Evolutionary conservation across 2,329 filamentous ascomycete species (phyloP).

Genomic region (Zopfia rhizophila): DNA sequence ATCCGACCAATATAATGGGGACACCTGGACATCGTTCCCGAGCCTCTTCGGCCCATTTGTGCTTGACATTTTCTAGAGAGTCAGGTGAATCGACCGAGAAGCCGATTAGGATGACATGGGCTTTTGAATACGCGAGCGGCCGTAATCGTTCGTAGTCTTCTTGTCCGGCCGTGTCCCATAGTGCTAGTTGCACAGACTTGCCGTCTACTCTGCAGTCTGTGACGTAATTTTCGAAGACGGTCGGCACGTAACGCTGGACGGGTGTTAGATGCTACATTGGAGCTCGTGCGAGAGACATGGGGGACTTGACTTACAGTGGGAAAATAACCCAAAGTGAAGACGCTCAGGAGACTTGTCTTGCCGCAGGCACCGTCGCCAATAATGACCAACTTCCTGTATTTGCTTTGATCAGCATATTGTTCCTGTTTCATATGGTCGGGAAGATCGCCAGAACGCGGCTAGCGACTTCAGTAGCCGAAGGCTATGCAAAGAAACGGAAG

Average conservation of each 20-base stretch:
- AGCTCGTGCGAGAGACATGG: conserved; percentile 25
- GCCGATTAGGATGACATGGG: conserved; percentile 95
- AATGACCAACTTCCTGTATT: conserved; percentile 87
- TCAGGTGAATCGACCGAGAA: conserved; percentile 96
- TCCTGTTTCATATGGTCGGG: conserved; percentile 27
- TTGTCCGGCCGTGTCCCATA: conserved; percentile 99
- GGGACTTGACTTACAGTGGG: conserved; percentile 84
- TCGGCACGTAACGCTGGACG: conserved; percentile 66
- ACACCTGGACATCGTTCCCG: conserved; percentile 90
- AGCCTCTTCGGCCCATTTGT: conserved; percentile 99
- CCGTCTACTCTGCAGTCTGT: conserved; percentile 98
- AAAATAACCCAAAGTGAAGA: conserved; percentile 98
- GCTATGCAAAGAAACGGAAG: conserved; percentile 5
- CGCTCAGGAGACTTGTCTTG: conserved; percentile 96
- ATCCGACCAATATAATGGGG: conserved; percentile 92
- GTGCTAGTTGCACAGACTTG: conserved; percentile 95
- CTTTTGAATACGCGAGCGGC: conserved; percentile 94
- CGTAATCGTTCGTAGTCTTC: conserved; percentile 98
- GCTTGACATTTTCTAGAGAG: conserved; percentile 96
- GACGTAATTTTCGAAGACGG: conserved; percentile 99
- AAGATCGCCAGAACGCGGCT: conserved; percentile 18
- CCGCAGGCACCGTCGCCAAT: conserved; percentile 98
- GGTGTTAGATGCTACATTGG: conserved; percentile 35
- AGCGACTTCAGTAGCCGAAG: conserved; percentile 9
- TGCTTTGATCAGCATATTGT: conserved; percentile 37